These are phyloP conservation scores for Paecilomyces niveus DNA, from an alignment of 2,329 filamentous ascomycete species.

Conservation along the genomic window DNA sequence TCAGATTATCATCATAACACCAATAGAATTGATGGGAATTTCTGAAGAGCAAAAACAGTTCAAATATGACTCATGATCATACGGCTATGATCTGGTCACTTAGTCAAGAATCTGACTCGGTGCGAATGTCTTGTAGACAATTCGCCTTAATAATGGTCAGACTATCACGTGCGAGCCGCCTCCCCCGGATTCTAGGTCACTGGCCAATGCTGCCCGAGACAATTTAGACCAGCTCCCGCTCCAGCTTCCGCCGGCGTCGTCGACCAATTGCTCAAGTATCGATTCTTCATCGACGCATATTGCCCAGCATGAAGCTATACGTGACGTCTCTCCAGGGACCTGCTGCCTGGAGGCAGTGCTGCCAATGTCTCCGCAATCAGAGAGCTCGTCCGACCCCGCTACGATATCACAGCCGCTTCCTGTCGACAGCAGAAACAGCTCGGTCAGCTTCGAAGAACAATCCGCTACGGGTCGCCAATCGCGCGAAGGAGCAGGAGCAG, in stretches of 20 bases:
- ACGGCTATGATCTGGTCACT: no score
- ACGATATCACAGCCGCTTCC: background rate
- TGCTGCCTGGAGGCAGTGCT: background rate
- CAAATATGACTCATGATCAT: no score
- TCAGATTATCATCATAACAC: background rate
- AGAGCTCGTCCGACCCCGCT: background rate
- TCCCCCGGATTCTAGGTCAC: background rate
- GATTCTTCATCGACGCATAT: background rate
- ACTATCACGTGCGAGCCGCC: background rate
- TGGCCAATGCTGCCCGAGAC: background rate
- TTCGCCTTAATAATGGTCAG: background rate
- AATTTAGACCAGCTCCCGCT: background rate
- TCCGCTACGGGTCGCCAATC: slow-evolving; percentile 19
- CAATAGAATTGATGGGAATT: background rate
- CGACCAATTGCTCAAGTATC: background rate
- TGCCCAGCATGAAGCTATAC: background rate
- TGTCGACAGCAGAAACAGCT: slow-evolving; percentile 4
- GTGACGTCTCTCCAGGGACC: background rate
- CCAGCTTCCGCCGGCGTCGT: background rate
- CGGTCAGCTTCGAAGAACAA: slow-evolving; percentile 12
- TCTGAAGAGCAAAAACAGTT: background rate
- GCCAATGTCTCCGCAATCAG: background rate
- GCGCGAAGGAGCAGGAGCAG: slow-evolving; percentile 15
- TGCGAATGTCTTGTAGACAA: background rate
- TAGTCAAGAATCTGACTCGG: background rate